Evolutionary conservation across 495 filamentous ascomycete species (phyloP).

Genomic region (Talaromyces ruber): DNA sequence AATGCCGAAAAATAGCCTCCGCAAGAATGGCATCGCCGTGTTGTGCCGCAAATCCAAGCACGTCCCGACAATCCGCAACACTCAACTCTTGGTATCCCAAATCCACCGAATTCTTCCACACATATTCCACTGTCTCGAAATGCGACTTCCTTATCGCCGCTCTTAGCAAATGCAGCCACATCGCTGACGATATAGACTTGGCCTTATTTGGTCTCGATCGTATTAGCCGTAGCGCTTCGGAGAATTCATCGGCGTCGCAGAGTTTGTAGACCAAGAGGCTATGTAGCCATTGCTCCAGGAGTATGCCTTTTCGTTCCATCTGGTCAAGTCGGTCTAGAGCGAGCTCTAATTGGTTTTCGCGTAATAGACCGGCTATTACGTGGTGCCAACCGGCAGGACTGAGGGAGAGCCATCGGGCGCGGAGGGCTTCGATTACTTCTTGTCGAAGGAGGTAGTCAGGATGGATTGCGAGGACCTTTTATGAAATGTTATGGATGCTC

Average conservation of each 20-base stretch:
- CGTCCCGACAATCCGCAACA: conserved; percentile 51
- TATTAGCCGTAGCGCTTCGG: conserved; percentile 63
- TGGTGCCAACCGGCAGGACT: conserved; percentile 55
- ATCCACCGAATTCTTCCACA: conserved; percentile 54
- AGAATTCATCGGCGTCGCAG: conserved; percentile 59
- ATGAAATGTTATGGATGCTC: neutral
- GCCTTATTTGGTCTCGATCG: conserved; percentile 40
- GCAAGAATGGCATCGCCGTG: conserved; percentile 55
- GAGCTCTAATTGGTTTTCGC: conserved; percentile 74
- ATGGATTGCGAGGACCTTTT: conserved; percentile 67
- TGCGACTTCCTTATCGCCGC: conserved; percentile 46
- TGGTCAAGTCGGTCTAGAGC: conserved; percentile 65
- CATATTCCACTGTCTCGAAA: conserved; percentile 48
- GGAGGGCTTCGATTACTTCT: conserved; percentile 55
- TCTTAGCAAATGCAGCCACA: conserved; percentile 68
- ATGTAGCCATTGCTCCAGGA: conserved; percentile 61
- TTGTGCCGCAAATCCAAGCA: conserved; percentile 61
- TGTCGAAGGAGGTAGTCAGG: conserved; percentile 72
- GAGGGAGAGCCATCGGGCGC: conserved; percentile 59
- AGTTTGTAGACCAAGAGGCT: conserved; percentile 66
- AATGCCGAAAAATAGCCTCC: conserved; percentile 25
- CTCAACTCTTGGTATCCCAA: conserved; percentile 55
- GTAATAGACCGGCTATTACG: conserved; percentile 63
- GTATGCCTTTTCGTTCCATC: conserved; percentile 49
- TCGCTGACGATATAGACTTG: conserved; percentile 31